A percentile compares a stretch with the other conserved stretches of the same genome.
These are phyloP conservation scores for Pterocarpus macrocarpus DNA, from an alignment of 306 rosid species.

Conservation along the genomic window DNA sequence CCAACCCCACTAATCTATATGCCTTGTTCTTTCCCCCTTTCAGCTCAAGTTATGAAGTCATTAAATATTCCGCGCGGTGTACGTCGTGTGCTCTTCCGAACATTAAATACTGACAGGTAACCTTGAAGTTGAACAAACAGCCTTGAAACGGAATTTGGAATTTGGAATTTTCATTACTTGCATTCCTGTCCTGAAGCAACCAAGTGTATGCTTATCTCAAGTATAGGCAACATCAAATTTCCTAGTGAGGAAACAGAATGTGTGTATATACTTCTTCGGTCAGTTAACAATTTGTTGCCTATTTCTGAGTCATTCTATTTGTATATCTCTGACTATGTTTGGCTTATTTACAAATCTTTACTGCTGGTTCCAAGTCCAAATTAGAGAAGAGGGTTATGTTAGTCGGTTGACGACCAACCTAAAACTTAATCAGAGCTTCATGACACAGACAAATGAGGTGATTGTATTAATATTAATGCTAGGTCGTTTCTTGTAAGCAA, in stretches of 20 bases:
- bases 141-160: neutral
- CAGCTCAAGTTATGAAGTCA: conserved; percentile 79
- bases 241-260: neutral
- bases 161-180: neutral
- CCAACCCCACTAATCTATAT: too few species aligned
- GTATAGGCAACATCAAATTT: neutral
- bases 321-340: neutral
- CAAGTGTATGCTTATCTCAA: neutral
- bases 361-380: too few species aligned
- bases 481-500: too few species aligned
- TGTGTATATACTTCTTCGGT: conserved; percentile 8
- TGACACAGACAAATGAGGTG: too few species aligned
- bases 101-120: conserved; percentile 75
- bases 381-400: too few species aligned
- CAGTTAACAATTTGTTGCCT: conserved; percentile 17
- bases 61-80: conserved; percentile 70
- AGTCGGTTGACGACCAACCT: too few species aligned
- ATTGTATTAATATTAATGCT: too few species aligned
- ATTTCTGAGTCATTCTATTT: neutral
- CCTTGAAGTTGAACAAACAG: conserved; percentile 23
- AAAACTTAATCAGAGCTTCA: too few species aligned
- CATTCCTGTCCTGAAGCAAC: neutral
- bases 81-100: conserved; percentile 74
- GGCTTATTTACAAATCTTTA: neutral
- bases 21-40: neutral